Evolutionary conservation across 2,329 filamentous ascomycete genomes (phyloP).

Genomic region (Bipolaris bicolor): DNA sequence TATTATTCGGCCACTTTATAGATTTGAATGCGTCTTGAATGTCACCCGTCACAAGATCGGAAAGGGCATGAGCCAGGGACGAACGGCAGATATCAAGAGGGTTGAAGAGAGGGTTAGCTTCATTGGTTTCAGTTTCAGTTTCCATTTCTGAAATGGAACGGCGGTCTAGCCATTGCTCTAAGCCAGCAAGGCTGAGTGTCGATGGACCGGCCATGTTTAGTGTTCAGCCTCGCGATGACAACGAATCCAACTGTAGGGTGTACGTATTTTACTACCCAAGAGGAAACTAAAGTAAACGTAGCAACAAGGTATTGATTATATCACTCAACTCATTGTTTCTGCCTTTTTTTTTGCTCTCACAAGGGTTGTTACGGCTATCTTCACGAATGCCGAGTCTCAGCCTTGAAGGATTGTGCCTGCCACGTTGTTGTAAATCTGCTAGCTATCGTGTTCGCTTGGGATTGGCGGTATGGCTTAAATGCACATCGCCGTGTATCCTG

Average conservation of each 20-base stretch:
- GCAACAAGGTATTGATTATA: neutral
- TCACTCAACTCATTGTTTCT: neutral
- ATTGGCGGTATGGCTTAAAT: neutral
- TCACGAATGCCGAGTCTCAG: neutral
- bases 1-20: conserved; percentile 40
- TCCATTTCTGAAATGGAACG: neutral
- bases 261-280: neutral
- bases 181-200: neutral
- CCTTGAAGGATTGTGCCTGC: neutral
- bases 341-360: neutral
- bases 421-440: neutral
- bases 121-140: neutral
- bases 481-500: neutral
- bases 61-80: conserved; percentile 31
- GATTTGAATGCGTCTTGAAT: conserved; percentile 28
- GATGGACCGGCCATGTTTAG: neutral
- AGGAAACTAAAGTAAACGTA: neutral
- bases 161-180: neutral
- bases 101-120: conserved; percentile 20
- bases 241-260: neutral
- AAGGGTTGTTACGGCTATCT: neutral
- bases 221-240: neutral
- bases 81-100: conserved; percentile 38
- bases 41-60: conserved; percentile 21
- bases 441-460: neutral